These are phyloP conservation scores for Pascua sp. DNA, from an alignment of 1,284 basidiomycete genomes.

Conservation along the genomic window DNA sequence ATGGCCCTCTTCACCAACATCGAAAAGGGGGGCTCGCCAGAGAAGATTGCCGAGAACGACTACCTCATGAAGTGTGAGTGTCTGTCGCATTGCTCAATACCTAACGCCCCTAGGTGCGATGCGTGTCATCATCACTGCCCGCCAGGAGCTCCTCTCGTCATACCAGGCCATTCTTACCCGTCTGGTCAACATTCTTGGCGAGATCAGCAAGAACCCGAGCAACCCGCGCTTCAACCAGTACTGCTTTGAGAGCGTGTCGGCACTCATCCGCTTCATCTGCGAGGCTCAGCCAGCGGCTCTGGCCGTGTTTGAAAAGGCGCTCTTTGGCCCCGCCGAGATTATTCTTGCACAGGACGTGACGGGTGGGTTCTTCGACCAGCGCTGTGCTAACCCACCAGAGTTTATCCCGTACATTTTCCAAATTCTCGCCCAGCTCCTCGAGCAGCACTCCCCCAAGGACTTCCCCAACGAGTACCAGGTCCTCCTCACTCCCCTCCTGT, in stretches of 20 bases:
- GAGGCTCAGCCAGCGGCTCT: conserved; percentile 65
- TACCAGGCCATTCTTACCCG: conserved; percentile 68
- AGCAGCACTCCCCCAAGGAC: conserved; percentile 61
- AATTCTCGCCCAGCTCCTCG: conserved; percentile 91
- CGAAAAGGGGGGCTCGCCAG: conserved; percentile 74
- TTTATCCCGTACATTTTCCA: conserved; percentile 98
- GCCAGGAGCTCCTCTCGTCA: conserved; percentile 67
- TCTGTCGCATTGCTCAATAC: no score
- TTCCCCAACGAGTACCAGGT: conserved; percentile 75
- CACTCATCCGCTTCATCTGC: conserved; percentile 81
- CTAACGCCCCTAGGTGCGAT: conserved; percentile 64
- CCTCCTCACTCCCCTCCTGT: conserved; percentile 78
- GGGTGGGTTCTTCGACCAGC: conserved; percentile 56
- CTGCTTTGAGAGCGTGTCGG: conserved; percentile 92
- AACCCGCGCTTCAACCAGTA: conserved; percentile 98
- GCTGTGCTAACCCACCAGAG: conserved; percentile 56
- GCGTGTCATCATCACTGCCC: conserved; percentile 86
- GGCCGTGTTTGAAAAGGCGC: conserved; percentile 69
- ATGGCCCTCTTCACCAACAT: conserved; percentile 77
- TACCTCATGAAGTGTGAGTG: conserved; percentile 91
- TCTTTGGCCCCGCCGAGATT: conserved; percentile 84
- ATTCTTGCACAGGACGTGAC: conserved; percentile 90
- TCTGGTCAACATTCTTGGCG: conserved; percentile 74
- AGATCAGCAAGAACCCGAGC: conserved; percentile 91
- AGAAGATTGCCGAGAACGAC: conserved; percentile 97